Evolutionary conservation across 148 eudicot species (phyloP), one percentile per base, ranked within the genome.

Genomic region (Beta vulgaris): DNA sequence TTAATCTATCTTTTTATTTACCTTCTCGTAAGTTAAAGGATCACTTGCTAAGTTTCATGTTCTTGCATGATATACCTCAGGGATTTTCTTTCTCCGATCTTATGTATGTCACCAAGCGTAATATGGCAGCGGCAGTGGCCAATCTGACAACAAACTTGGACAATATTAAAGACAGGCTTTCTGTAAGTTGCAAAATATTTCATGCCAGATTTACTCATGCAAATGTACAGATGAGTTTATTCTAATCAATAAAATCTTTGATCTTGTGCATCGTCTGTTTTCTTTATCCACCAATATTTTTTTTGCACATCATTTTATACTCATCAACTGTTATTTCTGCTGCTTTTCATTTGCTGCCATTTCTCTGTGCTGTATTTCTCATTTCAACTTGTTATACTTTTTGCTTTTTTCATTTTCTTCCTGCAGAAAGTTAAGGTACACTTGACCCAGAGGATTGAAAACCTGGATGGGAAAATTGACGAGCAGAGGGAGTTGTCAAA

Each of bases 61-160:
- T 42, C 58, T 43, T 31, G n/a, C 36, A 28, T 68, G 58, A 18
- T 76, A 58, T 70, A 78, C 68, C 26, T 35, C 78, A 88, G 98
- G 97, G 95, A 40, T 29, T 90, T 42, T 85, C 93, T 68, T 88
- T 94, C 80, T 87, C 97, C n/a, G 97, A 94, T 79, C 84, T 94
- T 66, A 91, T 94, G 98, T 90, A 94, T 77, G 98, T 91, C 39
- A 91, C 98, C 51, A 94, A 91, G 88, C 82, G 76, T 6, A 87
- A 73, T 77, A 94, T 94, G 98, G 85, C 87, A 76, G 77, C 53
- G 81, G 98, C 97, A 73, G 98, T 94, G 34, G 69, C 84, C 62
- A 91, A 87, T 73, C 78, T 94, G 86, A 94, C 93, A 55, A 89
- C 89, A 80, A 92, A 94, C 88, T 77, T 90, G 91, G 91, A 87